These are phyloP conservation scores for Raffaelea deltoideospora DNA, from an alignment of 2,329 filamentous ascomycete species.

Conservation along the genomic window DNA sequence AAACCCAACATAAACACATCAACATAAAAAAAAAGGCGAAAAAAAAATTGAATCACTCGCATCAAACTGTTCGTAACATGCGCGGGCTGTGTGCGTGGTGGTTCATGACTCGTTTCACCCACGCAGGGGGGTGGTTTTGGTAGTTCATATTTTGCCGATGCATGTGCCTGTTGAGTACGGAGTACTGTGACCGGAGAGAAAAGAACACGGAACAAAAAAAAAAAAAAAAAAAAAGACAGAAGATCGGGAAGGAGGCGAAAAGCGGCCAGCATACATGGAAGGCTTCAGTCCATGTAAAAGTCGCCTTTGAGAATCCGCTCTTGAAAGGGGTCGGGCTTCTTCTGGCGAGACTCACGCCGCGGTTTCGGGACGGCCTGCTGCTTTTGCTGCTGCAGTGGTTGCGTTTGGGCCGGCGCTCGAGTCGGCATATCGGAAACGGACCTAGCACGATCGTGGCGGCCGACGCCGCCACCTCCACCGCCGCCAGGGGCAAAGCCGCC, in stretches of 20 bases:
- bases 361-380: conserved; percentile 36
- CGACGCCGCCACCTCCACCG: conserved; percentile 10
- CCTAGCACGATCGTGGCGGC: conserved; percentile 48
- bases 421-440: conserved; percentile 49
- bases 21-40: no score
- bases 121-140: no score
- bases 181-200: background rate
- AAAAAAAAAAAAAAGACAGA: background rate
- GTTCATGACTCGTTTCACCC: no score
- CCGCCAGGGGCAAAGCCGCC: conserved; percentile 8
- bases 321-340: conserved; percentile 85
- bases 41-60: no score
- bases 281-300: conserved; percentile 79
- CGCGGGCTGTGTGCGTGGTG: no score
- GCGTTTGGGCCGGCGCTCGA: conserved; percentile 28
- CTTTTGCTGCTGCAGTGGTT: conserved; percentile 34
- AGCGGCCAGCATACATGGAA: background rate
- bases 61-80: no score
- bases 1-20: no score
- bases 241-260: background rate
- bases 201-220: background rate
- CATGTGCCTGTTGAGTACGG: no score
- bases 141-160: no score
- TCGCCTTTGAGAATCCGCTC: conserved; percentile 96
- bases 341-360: conserved; percentile 30